These are phyloP conservation scores for Ascochyta koolunga DNA, from an alignment of 2,329 filamentous ascomycete genomes.

Conservation along the genomic window DNA sequence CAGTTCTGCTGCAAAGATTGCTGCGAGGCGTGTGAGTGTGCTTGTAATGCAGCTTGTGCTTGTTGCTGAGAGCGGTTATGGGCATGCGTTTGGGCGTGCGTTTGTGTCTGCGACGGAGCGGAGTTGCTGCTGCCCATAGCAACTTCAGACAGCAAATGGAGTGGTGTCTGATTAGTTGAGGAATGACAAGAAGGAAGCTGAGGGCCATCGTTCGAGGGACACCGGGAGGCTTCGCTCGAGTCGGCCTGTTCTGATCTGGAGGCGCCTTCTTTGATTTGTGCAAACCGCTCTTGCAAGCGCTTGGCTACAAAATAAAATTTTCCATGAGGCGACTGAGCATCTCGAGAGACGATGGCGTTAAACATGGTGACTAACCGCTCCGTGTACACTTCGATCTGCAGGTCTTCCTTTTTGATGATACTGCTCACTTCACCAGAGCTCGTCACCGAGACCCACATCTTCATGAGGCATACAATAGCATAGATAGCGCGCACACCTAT, in stretches of 20 bases:
- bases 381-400: slow-evolving; percentile 56
- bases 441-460: slow-evolving; percentile 63
- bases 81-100: slow-evolving; percentile 17
- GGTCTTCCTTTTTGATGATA: slow-evolving; percentile 55
- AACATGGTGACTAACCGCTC: slow-evolving; percentile 55
- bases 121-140: slow-evolving; percentile 45
- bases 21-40: slow-evolving; percentile 30
- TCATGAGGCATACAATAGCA: slow-evolving; percentile 64
- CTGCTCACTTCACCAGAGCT: slow-evolving; percentile 57
- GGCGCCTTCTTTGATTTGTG: slow-evolving; percentile 52
- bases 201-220: slow-evolving; percentile 21
- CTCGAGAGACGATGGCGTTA: slow-evolving; percentile 49
- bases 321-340: slow-evolving; percentile 52
- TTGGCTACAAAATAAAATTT: slow-evolving; percentile 57
- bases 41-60: slow-evolving; percentile 32
- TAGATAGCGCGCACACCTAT: slow-evolving; percentile 61
- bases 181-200: slow-evolving; percentile 31
- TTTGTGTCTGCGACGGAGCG: slow-evolving; percentile 9
- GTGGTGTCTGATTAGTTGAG: slow-evolving; percentile 44
- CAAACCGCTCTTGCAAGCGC: slow-evolving; percentile 54
- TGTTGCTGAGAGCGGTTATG: slow-evolving; percentile 27
- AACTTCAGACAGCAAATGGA: slow-evolving; percentile 50
- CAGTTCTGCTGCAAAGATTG: slow-evolving; percentile 34
- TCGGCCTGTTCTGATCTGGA: slow-evolving; percentile 34
- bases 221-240: slow-evolving; percentile 27